A percentile compares a stretch with the other conserved stretches of the same genome.
Conservation (phyloP, 2,329 filamentous ascomycete genomes). For the Aplosporella prunicola region DNA sequence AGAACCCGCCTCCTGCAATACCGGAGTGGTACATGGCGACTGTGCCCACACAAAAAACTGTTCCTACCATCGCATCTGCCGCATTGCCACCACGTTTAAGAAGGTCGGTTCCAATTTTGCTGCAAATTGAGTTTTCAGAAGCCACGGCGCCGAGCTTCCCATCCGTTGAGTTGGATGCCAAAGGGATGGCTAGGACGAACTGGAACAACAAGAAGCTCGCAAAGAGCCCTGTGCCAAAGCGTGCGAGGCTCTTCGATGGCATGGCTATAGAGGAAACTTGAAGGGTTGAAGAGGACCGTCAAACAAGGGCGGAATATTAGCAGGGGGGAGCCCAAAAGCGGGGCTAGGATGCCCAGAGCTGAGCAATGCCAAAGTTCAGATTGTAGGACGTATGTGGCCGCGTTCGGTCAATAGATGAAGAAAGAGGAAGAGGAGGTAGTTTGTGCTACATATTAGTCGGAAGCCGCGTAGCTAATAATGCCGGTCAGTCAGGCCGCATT, state of each 20-base stretch:
- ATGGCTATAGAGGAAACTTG: constrained; percentile 1
- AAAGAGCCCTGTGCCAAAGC: constrained; percentile 8
- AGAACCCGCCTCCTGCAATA: constrained; percentile 85
- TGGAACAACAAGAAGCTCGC: constrained; percentile 8
- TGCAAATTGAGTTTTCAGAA: constrained; percentile 36
- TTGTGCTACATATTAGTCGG: too few species aligned
- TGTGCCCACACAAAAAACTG: constrained; percentile 39
- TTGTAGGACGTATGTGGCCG: too few species aligned
- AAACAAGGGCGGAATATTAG: constrained; percentile 1
- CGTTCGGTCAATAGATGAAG: too few species aligned
- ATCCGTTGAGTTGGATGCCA: constrained; percentile 1
- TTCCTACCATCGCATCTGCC: constrained; percentile 40
- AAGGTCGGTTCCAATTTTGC: constrained; percentile 38
- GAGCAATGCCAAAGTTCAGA: too few species aligned
- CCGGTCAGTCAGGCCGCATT: too few species aligned
- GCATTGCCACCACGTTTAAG: constrained; percentile 42
- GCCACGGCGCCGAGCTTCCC: constrained; percentile 35
- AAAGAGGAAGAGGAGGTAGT: too few species aligned
- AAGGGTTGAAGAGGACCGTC: background rate
- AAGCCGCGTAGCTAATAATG: too few species aligned
- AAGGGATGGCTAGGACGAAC: constrained; percentile 5
- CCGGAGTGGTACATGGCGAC: constrained; percentile 39
- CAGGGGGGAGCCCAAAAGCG: background rate
- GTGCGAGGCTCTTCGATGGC: constrained; percentile 5
- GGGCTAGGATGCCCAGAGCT: background rate